These are phyloP conservation scores for Carex sylvatica DNA, from an alignment of 202 grass and related monocot genomes.

Conservation along the genomic window DNA sequence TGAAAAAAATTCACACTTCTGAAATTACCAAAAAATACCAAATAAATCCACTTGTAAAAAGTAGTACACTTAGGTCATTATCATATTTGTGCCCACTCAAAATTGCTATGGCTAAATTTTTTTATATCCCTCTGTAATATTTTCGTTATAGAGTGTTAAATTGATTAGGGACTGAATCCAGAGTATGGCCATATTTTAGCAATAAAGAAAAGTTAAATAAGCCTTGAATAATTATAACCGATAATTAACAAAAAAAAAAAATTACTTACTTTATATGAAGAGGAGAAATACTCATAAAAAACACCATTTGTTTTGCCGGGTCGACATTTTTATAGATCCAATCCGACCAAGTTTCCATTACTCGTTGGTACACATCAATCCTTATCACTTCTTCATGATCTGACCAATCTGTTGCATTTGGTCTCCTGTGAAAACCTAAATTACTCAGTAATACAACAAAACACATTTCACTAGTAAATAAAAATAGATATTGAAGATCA, in stretches of 20 bases:
- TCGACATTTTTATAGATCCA: conserved; percentile 61
- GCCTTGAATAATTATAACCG: background rate
- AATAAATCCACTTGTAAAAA: background rate
- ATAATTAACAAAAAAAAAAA: background rate
- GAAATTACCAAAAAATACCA: background rate
- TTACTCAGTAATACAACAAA: background rate
- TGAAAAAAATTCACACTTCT: background rate
- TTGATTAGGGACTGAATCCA: background rate
- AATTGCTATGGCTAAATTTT: background rate
- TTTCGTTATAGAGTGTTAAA: background rate
- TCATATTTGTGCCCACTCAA: background rate
- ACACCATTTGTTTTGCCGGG: conserved; percentile 41
- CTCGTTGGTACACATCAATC: conserved; percentile 47
- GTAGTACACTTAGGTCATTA: background rate
- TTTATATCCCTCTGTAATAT: background rate
- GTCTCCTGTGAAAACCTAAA: conserved; percentile 40
- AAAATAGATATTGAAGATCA: background rate
- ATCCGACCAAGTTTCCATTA: conserved; percentile 57
- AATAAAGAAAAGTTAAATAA: background rate
- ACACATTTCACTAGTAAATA: background rate
- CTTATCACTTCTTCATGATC: conserved; percentile 61
- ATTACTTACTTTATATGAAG: conserved; percentile 55
- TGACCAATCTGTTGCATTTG: conserved; percentile 51
- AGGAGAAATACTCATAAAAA: conserved; percentile 84
- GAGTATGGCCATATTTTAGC: background rate